Evolutionary conservation across 148 eudicot genomes (phyloP).

Genomic region (Dianthus caryophyllus): DNA sequence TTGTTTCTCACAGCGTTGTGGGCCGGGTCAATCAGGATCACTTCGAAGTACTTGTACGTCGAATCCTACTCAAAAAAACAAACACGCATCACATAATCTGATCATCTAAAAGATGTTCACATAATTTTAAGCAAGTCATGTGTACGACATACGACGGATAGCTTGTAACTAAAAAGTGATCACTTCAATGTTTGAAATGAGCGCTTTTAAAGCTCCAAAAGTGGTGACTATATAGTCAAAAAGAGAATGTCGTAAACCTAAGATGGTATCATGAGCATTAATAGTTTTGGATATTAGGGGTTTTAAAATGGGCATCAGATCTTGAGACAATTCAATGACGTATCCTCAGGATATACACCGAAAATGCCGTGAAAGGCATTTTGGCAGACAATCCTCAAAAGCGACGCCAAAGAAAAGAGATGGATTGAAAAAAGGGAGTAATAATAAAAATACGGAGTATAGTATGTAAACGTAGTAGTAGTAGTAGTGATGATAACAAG

Average conservation of each 20-base stretch:
- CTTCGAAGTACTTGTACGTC: constrained; percentile 50
- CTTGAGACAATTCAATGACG: neutral
- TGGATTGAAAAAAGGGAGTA: neutral
- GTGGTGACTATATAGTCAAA: no score
- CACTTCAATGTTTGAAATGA: no score
- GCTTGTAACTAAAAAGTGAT: no score
- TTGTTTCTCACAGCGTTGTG: constrained; percentile 42
- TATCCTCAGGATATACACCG: neutral
- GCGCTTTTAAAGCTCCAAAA: no score
- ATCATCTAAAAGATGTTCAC: neutral
- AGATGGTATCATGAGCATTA: no score
- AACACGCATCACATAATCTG: neutral
- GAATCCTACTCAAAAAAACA: constrained; percentile 32
- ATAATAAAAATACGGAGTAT: neutral
- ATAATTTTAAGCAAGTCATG: no score
- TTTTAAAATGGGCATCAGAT: constrained; percentile 23
- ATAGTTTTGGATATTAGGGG: no score
- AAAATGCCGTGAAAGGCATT: neutral
- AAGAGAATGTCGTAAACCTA: no score
- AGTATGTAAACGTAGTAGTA: neutral
- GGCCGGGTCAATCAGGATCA: constrained; percentile 45
- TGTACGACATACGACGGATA: no score
- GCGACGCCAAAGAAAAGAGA: neutral
- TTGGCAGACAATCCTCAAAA: no score
- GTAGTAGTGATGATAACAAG: neutral